A percentile compares a stretch with the other conserved stretches of the same genome.
These are phyloP conservation scores for Breviolum minutum DNA, from an alignment of 73 alveolate genomes.

Conservation along the genomic window DNA sequence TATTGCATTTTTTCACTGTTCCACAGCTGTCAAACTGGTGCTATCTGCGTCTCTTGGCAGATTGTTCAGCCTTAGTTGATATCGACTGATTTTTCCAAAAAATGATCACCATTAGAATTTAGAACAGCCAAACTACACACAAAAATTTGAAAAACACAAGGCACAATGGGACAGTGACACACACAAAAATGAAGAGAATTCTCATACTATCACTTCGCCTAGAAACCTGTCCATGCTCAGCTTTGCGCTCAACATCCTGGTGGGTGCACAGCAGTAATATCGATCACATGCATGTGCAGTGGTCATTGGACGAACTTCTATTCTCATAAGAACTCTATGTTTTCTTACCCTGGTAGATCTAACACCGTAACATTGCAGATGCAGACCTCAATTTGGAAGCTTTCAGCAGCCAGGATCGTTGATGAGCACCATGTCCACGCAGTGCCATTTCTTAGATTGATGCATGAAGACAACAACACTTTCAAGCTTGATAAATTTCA, in stretches of 20 bases:
- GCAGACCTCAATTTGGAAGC: slow-evolving; percentile 26
- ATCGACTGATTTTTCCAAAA: too few relatives aligned
- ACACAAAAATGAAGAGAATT: too few relatives aligned
- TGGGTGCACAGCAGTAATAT: neutral
- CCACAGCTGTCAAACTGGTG: neutral
- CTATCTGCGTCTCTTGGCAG: neutral
- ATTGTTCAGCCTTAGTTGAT: too few relatives aligned
- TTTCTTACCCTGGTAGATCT: neutral
- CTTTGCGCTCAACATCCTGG: slow-evolving; percentile 39
- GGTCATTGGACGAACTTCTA: too few relatives aligned
- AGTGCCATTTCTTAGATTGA: slow-evolving; percentile 6
- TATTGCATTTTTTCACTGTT: neutral
- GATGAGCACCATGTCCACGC: slow-evolving; percentile 32
- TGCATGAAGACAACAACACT: too few relatives aligned
- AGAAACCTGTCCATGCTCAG: neutral
- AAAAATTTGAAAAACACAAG: too few relatives aligned
- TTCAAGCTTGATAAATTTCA: too few relatives aligned
- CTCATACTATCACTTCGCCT: neutral
- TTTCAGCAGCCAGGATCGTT: slow-evolving; percentile 11
- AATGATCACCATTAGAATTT: too few relatives aligned
- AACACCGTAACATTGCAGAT: neutral
- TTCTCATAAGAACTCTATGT: neutral
- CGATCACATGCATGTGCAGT: too few relatives aligned
- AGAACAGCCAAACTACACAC: too few relatives aligned
- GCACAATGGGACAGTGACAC: too few relatives aligned